Conservation (phyloP, 805 yeast species). For the Tetrapisispora iriomotensis region DNA sequence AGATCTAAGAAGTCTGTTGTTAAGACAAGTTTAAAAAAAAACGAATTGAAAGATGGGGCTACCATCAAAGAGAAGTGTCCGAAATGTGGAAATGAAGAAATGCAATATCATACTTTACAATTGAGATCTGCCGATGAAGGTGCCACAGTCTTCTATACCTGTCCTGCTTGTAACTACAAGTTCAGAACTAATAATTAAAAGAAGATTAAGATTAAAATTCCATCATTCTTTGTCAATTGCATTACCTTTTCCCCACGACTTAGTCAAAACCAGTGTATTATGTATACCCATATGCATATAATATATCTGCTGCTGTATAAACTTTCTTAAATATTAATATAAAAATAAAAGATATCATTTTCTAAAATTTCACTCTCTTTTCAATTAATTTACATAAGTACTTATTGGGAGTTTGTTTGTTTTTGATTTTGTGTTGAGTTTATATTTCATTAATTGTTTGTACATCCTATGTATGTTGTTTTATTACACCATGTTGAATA, state of each 20-base stretch:
- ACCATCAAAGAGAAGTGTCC: slow-evolving; percentile 96
- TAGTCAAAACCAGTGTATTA: no score
- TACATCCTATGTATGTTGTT: slow-evolving; percentile 1
- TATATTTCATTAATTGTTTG: background rate
- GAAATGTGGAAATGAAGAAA: slow-evolving; percentile 95
- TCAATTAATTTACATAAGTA: background rate
- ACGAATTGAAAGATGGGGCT: slow-evolving; percentile 89
- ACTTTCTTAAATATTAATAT: no score
- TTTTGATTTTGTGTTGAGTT: no score
- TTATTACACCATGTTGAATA: slow-evolving; percentile 80
- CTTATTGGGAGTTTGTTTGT: no score
- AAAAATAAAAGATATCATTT: background rate
- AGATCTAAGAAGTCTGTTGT: slow-evolving; percentile 80
- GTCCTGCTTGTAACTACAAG: slow-evolving; percentile 85
- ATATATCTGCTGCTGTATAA: no score
- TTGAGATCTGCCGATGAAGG: slow-evolving; percentile 99
- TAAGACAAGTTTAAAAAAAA: slow-evolving; percentile 66
- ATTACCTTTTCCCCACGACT: background rate
- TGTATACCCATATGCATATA: no score
- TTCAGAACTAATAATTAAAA: slow-evolving; percentile 85
- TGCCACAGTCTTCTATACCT: slow-evolving; percentile 96
- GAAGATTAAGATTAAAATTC: background rate
- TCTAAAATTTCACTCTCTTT: background rate
- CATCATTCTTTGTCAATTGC: background rate
- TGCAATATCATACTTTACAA: slow-evolving; percentile 95